Percentiles rank a stretch among this genome's conserved stretches.
These are phyloP conservation scores for Bryoerythrophyllum caledonicum DNA, from an alignment of 225 moss, liverwort and hornwort genomes.

Conservation along the genomic window DNA sequence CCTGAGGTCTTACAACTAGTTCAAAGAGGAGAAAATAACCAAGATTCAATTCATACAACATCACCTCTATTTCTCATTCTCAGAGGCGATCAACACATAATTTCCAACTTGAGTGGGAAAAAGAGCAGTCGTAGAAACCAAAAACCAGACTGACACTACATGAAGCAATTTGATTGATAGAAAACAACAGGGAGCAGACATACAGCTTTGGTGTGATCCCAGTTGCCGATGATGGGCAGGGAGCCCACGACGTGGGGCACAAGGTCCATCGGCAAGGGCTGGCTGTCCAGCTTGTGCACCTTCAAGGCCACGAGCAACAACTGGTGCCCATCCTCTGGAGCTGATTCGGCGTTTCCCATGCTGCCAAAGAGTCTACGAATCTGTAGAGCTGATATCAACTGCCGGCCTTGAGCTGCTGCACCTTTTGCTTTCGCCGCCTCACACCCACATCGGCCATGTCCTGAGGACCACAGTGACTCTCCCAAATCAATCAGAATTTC, in stretches of 20 bases:
- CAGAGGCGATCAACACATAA: too few relatives aligned
- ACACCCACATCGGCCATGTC: background rate
- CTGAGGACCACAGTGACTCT: background rate
- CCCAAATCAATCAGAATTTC: background rate
- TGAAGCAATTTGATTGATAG: background rate
- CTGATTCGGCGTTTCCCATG: too few relatives aligned
- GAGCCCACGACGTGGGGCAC: constrained; percentile 79
- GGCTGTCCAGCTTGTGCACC: constrained; percentile 69
- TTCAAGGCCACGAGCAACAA: constrained; percentile 61
- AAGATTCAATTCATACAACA: too few relatives aligned
- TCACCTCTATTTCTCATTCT: too few relatives aligned
- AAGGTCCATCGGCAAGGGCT: constrained; percentile 60
- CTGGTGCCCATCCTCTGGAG: too few relatives aligned
- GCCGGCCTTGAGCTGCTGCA: background rate
- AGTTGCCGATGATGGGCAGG: constrained; percentile 71
- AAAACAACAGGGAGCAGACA: constrained; percentile 18
- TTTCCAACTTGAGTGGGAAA: too few relatives aligned
- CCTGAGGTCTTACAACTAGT: too few relatives aligned
- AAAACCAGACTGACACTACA: background rate
- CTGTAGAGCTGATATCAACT: too few relatives aligned
- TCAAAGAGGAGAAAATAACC: too few relatives aligned
- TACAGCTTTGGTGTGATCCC: constrained; percentile 77
- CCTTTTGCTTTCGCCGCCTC: constrained; percentile 5
- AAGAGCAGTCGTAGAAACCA: too few relatives aligned
- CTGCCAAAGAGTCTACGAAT: too few relatives aligned